Evolutionary conservation across 1,284 basidiomycete genomes (phyloP), one percentile per base, ranked within the genome.

Genomic region (Taiwanofungus camphoratus): DNA sequence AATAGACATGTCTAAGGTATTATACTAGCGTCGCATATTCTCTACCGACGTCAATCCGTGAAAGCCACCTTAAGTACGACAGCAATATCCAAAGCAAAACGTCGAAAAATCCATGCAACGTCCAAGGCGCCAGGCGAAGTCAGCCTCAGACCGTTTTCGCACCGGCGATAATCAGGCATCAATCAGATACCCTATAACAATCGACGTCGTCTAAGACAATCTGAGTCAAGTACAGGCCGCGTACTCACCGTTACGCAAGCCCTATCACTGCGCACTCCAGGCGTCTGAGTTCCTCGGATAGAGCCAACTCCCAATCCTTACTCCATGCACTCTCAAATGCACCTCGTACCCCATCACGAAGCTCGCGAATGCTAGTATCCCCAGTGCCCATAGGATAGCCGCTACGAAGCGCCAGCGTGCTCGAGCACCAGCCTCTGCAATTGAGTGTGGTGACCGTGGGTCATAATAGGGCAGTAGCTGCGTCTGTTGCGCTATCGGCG

Each of bases 391-490:
- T 2, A 57, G 9, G 31, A 60, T 39, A 13, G 60, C 62, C 29
- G 46, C 50, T 16, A 60, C 46, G 32, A 64, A 62, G 21, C 62
- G 48, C 60, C 59, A 57, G 30, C 58, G 52, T 12, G 62, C 61
- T 18, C 61, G 50, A 12, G 48, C 41, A 2, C 35, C 44, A n/a
- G 61, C 60, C 45, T 58, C 60, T 2, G 49, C 50, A 8, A 61
- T 18, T 4, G 62, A 55, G 39, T 62, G 45, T 12, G 52, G 51
- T 11, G 60, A 62, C 16, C 61, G 57, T 4, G 59, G 61, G 44
- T 64, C 62, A 40, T 62, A 64, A 42, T 62, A 64, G 4, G 62
- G 62, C 12, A 62, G 50, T 24, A 62, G 40, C 43, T 55, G 47
- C 4, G 52, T 47, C 48, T 61, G 58, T 46, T 61, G 60, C 19